Evolutionary conservation across 2,329 filamentous ascomycete genomes (phyloP), one percentile per base, ranked within the genome.

Genomic region (Diplocarpon mali): DNA sequence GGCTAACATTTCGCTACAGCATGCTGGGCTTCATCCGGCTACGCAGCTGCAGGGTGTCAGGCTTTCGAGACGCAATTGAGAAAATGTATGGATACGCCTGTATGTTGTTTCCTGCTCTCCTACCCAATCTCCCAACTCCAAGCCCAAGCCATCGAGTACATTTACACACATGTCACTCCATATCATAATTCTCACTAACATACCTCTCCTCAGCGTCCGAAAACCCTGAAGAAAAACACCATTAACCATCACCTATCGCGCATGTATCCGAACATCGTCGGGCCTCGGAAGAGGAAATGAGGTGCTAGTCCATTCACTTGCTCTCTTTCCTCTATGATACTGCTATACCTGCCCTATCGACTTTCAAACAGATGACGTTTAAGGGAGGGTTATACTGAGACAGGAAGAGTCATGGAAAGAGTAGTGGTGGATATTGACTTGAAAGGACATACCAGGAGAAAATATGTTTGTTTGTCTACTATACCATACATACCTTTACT

Each of bases 231-330:
- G 62, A 86, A 81, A 69, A 90, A 80, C 64, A 78, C 76, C 53
- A 88, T 96, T 76, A 96, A 96, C 68, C 89, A 89, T 71, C 89
- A 95, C 64, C 70, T 96, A 35, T 75, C 76, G 54, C 78, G 92
- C 59, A 76, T 85, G 69, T 84, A 83, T 57, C 78, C 79, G 12
- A 78, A 81, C 63, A 70, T 93, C 70, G 75, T 81, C 67, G 74
- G 82, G 59, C 73, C 79, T 53, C 69, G 79, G 75, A 76, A 89
- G 66, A 73, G 72, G 64, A 76, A 80, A 57, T 42, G 37, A 40
- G 13, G n/a, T n/a, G 35, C 20, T 24, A 7, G 20, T 24, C 20
- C 7, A 24, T 24, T 7, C 3, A 24, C 20, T 24, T 7, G 20
- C 20, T 24, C 4, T 24, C 7, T 7, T 24, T 24, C 4, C 20